Conservation (phyloP, 257 asterid genomes). For the Fraxinus americana region DNA sequence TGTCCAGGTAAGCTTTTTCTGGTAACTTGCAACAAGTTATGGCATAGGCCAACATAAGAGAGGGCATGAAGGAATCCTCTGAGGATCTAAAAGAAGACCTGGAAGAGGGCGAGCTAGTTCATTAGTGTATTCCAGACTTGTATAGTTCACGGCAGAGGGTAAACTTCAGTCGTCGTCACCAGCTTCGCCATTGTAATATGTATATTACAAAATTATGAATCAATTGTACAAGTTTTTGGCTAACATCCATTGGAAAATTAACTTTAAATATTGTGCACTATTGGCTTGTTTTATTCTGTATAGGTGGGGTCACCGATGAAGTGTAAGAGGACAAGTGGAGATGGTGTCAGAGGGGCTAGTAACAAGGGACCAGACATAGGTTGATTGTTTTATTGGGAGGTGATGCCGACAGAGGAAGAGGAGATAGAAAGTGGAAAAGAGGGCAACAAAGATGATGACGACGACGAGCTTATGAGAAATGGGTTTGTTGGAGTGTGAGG, state of each 20-base stretch:
- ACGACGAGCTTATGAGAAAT: conserved; percentile 53
- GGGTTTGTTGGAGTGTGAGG: conserved; percentile 53
- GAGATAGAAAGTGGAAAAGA: conserved; percentile 52
- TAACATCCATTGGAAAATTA: not conserved
- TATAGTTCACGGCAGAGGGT: conserved; percentile 38
- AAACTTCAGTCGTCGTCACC: conserved; percentile 57
- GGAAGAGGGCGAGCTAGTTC: conserved; percentile 84
- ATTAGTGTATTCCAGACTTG: conserved; percentile 78
- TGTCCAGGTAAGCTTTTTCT: no score
- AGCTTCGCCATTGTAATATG: conserved; percentile 65
- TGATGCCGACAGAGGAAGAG: conserved; percentile 41
- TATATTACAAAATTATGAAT: not conserved
- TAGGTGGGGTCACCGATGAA: no score
- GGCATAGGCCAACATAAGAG: conserved; percentile 62
- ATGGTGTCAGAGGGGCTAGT: conserved; percentile 49
- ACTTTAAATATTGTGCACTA: not conserved
- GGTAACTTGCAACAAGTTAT: conserved; percentile 14
- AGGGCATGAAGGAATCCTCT: conserved; percentile 77
- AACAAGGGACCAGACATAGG: conserved; percentile 67
- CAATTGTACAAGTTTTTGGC: not conserved
- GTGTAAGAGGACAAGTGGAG: conserved; percentile 8
- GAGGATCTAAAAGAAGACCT: conserved; percentile 92
- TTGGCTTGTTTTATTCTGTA: not conserved
- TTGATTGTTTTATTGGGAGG: conserved; percentile 47
- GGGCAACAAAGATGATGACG: conserved; percentile 48